phyloP scores from a whole-genome alignment of 2,329 filamentous ascomycete species.

The Epichloe baconii region DNA sequence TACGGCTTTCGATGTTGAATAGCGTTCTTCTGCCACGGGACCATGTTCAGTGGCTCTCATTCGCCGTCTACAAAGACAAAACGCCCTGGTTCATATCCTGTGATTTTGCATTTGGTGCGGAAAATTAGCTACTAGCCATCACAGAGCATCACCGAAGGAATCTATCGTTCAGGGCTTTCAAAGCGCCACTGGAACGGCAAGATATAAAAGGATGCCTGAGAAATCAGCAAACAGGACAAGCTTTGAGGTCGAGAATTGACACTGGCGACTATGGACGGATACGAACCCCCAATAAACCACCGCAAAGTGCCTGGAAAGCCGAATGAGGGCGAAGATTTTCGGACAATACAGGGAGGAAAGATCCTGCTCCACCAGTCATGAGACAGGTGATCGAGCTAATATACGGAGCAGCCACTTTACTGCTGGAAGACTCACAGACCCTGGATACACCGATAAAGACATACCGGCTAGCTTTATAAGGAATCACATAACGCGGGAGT shows the following conservation, averaged over 20 bases:
- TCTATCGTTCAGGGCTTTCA: no score
- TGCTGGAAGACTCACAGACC: not conserved
- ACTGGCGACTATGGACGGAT: not conserved
- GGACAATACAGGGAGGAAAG: not conserved
- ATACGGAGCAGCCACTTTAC: not conserved
- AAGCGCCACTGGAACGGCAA: not conserved
- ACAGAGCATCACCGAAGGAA: not conserved
- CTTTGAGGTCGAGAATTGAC: not conserved
- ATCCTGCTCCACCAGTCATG: not conserved
- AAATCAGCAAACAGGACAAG: not conserved
- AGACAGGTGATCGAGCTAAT: not conserved
- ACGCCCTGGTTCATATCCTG: no score
- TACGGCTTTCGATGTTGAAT: not conserved
- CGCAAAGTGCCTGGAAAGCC: no score
- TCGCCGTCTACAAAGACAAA: no score
- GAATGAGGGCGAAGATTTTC: not conserved
- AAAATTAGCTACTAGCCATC: not conserved
- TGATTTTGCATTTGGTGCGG: no score
- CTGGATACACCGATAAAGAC: conserved; percentile 1
- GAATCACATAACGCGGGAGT: no score
- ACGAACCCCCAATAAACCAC: no score
- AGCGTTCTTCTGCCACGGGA: no score
- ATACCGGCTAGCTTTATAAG: not conserved
- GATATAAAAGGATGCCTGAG: not conserved
- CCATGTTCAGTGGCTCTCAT: no score